These are phyloP conservation scores for Schrenkiella parvula DNA, from an alignment of 345 rosid species.

Conservation along the genomic window DNA sequence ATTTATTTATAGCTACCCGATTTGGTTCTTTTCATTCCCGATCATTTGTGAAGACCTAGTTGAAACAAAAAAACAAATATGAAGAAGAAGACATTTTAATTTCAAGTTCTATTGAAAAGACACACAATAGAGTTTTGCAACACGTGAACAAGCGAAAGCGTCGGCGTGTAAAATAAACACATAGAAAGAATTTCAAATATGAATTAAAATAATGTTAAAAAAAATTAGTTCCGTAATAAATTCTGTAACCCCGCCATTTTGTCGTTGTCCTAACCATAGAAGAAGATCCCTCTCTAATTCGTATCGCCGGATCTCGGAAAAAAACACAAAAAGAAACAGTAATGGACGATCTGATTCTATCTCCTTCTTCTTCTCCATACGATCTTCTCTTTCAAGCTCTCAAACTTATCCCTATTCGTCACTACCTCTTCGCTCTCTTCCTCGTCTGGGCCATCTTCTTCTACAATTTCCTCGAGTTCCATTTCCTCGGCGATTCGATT, in stretches of 20 bases:
- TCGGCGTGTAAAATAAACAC: neutral
- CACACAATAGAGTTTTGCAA: neutral
- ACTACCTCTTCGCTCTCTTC: constrained; percentile 39
- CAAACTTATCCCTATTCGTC: constrained; percentile 47
- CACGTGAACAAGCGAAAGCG: neutral
- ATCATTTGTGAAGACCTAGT: no score
- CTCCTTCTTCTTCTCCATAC: constrained; percentile 46
- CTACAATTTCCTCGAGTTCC: constrained; percentile 67
- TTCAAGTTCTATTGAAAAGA: no score
- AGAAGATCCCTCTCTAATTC: neutral
- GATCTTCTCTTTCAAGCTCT: constrained; percentile 43
- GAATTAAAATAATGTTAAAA: neutral
- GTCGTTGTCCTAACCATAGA: neutral
- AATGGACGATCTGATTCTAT: constrained; percentile 7
- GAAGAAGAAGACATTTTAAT: no score
- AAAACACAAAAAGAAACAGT: neutral
- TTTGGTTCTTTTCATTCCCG: no score
- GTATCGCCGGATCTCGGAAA: neutral
- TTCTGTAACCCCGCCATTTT: neutral
- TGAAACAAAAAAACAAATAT: no score
- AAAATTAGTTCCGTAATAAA: neutral
- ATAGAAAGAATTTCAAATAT: neutral
- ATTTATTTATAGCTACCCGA: no score
- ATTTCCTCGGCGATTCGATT: constrained; percentile 56
- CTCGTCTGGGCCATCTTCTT: constrained; percentile 31